These are phyloP conservation scores for Leccinum griseonigrum DNA, from an alignment of 1,284 basidiomycete genomes.

Conservation along the genomic window DNA sequence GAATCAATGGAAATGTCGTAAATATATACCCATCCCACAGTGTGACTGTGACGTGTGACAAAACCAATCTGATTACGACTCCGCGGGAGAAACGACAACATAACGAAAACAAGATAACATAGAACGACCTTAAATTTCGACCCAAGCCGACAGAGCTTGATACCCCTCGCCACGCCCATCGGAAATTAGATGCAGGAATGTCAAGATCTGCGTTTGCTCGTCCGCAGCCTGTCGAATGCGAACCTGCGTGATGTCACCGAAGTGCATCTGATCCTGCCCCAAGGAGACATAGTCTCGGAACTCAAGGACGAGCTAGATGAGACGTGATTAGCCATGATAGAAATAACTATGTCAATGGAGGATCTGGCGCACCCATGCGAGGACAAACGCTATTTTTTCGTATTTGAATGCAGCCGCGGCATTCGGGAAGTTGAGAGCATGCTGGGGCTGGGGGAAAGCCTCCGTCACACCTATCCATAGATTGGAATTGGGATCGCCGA, in stretches of 20 bases:
- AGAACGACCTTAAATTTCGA: neutral
- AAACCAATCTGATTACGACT: neutral
- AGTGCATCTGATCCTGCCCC: too few species aligned
- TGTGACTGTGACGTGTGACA: neutral
- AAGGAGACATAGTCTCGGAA: neutral
- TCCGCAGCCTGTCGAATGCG: neutral
- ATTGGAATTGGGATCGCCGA: neutral
- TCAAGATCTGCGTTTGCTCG: neutral
- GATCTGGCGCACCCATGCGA: neutral
- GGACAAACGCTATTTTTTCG: neutral
- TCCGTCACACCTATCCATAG: neutral
- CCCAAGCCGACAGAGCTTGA: neutral
- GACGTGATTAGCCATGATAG: neutral
- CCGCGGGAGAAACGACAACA: neutral
- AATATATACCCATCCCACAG: neutral
- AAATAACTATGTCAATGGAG: neutral
- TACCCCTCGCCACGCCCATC: neutral
- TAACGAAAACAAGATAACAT: neutral
- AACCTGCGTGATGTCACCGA: neutral
- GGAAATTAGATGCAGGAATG: neutral
- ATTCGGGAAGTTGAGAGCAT: too few species aligned
- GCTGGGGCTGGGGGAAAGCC: neutral
- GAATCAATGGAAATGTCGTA: neutral
- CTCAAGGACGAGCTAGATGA: neutral
- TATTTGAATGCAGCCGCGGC: neutral